Base-by-base conservation (phyloP, 2,329 filamentous ascomycete genomes). In the Fusarium mangiferae region DNA sequence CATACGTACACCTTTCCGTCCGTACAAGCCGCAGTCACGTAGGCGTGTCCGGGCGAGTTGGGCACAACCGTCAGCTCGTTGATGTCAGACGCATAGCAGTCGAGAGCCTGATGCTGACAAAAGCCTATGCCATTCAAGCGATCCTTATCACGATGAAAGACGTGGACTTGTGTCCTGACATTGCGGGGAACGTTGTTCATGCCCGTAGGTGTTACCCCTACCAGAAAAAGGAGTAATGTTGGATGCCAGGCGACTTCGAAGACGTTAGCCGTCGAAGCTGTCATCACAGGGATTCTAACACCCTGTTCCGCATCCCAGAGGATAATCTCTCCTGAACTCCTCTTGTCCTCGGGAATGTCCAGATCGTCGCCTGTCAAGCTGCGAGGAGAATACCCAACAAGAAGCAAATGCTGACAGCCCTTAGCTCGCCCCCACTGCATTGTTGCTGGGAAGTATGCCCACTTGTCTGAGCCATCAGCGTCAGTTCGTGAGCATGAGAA, bases 241-340 rank as follows among this genome's bases (percentile, higher is more conserved):
- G 90, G 90, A 75, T 92, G 90, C 90, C 90, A 92, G 1, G 85
- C 82, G 5, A 91, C 87, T 75, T 92, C 90, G 49, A 92, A 92
- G 4, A 91, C 88, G 64, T 92, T 92, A 51, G 89, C 86, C 2
- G 85, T 86, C 2, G 86, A 86, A 4, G 85, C 87, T 7, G 87
- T 86, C 26, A 84, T 81, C 7, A 92, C 84, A 9, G 82, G 83
- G 49, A 90, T 81, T 49, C 84, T 82, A 15, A 82, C 78, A 15
- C 83, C 82, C 5, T 81, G 82, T 1, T 78, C 62, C 1, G 87
- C 85, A 76, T 92, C 84, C 89, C 89, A 92, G 3, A 92, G 78
- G 45, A 87, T 87, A 7, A 92, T 85, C 75, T 91, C 89, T 15
- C 90, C 90, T 0, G 89, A 86, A 56, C 89, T 85, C n/a, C 77